Evolutionary conservation across 345 rosid genomes (phyloP).

Genomic region (Syzygium aromaticum): DNA sequence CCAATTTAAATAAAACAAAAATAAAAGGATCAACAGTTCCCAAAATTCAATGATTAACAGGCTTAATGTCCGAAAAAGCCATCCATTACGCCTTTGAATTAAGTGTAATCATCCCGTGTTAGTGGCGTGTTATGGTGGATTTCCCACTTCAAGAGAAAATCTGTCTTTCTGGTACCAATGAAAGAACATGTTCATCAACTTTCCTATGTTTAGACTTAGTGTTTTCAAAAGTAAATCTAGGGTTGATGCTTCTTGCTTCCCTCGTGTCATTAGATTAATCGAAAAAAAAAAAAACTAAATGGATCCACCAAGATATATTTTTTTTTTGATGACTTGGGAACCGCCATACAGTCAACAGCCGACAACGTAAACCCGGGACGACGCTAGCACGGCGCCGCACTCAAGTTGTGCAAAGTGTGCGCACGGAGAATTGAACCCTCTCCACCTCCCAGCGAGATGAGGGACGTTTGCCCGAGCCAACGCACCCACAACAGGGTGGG

Average conservation of each 20-base stretch:
- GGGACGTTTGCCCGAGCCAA: too few species aligned
- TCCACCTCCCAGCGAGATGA: too few species aligned
- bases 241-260: neutral
- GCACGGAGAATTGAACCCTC: too few species aligned
- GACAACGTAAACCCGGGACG: too few species aligned
- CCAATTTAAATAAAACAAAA: neutral
- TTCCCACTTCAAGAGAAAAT: neutral
- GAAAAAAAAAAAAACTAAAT: neutral
- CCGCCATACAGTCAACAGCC: too few species aligned
- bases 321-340: too few species aligned
- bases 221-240: neutral
- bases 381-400: too few species aligned
- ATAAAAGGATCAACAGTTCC: neutral
- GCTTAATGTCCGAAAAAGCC: neutral
- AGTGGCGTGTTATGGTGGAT: neutral
- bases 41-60: neutral
- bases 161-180: neutral
- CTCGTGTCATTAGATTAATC: neutral
- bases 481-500: too few species aligned
- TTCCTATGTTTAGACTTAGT: neutral
- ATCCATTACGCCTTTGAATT: neutral
- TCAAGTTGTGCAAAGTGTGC: too few species aligned
- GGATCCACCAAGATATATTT: neutral
- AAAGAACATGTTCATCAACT: neutral
- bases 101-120: neutral